phyloP scores from a whole-genome alignment of 768 basidiomycete genomes.

The Boletus speciosus region DNA sequence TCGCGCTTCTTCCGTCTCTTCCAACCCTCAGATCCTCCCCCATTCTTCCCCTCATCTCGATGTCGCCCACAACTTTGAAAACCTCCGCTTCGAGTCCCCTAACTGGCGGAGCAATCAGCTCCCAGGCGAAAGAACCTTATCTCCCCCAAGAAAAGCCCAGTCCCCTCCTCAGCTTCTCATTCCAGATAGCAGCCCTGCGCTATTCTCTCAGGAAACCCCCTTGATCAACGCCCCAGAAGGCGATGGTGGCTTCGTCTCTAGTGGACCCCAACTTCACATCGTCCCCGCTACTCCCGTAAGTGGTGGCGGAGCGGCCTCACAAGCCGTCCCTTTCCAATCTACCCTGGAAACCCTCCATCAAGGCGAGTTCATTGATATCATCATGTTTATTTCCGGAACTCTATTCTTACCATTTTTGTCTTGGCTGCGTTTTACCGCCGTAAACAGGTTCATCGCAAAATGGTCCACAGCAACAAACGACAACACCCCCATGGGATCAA shows the following conservation, averaged over 20 bases:
- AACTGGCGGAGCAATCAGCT: constrained; percentile 52
- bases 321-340: constrained; percentile 50
- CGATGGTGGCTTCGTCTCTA: constrained; percentile 42
- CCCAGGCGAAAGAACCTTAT: constrained; percentile 36
- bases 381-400: constrained; percentile 32
- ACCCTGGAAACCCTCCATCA: constrained; percentile 49
- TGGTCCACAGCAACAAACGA: constrained; percentile 31
- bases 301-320: constrained; percentile 49
- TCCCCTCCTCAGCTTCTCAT: constrained; percentile 61
- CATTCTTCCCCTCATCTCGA: constrained; percentile 55
- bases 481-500: constrained; percentile 35
- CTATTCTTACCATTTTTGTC: constrained; percentile 28
- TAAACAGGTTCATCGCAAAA: constrained; percentile 31
- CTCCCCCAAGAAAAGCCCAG: constrained; percentile 51
- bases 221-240: constrained; percentile 63
- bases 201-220: constrained; percentile 41
- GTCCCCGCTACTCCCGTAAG: constrained; percentile 81
- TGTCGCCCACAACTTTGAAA: constrained; percentile 55
- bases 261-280: constrained; percentile 68
- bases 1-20: constrained; percentile 67
- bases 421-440: constrained; percentile 25
- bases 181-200: constrained; percentile 51
- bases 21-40: constrained; percentile 42
- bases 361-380: constrained; percentile 43
- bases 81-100: constrained; percentile 63